Base-by-base conservation (phyloP, 2,329 filamentous ascomycete genomes). In the Pseudonectria foliicola region DNA sequence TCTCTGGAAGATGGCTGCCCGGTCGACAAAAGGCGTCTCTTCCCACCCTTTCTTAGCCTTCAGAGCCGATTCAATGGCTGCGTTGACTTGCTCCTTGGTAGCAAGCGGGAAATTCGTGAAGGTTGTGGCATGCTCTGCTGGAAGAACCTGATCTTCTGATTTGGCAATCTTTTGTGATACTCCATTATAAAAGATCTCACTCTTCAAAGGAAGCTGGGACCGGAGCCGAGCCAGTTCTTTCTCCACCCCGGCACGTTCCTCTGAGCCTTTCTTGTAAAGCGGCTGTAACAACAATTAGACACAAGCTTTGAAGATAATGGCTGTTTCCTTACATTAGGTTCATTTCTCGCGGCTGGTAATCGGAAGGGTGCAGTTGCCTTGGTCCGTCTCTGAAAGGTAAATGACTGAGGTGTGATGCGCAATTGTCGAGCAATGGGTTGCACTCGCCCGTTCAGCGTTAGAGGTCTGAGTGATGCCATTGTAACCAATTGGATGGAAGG, bases 71-170 rank as follows among this genome's bases (percentile, higher is more conserved):
- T 33, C 31, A 15, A 40, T 34, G 21, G 53, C 53, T 3, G 42
- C 34, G 7, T 18, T 38, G 23, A 64, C 57, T 27, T 63, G 53
- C 27, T 51, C 48, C 25, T 50, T 47, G 13, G 50, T 53, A 16
- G 58, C 53, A 6, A 59, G 45, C 1, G 52, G 50, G 29, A 60
- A 60, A 42, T 56, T 55, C 27, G 61, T 62, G 33, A 64, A 62
- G 7, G 46, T 47, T 4, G 48, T 55, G 6, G 39, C 45, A 36
- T 56, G 51, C 16, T 64, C 60, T 11, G 57, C 52, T 0, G 61
- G 61, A 27, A 63, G 48, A 8, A 55, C 52, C 30, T 60, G 56
- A 33, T 53, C 41, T 16, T 50, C 42, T 6, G 50, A 50, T 21
- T 47, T 49, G 35, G 49, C 33, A 3, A 47, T 45, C 15, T 45